Evolutionary conservation across 345 rosid species (phyloP).

Genomic region (Eucalyptus shirleyi): DNA sequence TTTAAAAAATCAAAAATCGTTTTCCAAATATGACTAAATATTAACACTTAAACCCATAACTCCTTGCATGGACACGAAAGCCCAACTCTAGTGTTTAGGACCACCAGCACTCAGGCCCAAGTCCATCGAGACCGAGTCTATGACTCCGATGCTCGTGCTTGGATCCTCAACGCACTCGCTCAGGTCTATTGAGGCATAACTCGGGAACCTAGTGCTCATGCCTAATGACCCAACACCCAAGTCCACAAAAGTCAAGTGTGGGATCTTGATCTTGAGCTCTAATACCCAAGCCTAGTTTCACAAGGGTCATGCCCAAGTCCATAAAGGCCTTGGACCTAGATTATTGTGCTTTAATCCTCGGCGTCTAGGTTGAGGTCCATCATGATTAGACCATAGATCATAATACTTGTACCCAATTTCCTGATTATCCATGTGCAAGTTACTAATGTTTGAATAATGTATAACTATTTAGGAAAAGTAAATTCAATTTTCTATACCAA

Average conservation of each 20-base stretch:
- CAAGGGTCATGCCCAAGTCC: not conserved
- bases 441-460: fast-evolving
- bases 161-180: fast-evolving
- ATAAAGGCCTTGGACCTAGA: not conserved
- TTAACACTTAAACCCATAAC: not conserved
- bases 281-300: not conserved
- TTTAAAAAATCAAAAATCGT: no score
- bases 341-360: not conserved
- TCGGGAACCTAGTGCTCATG: not conserved
- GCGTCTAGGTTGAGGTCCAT: not conserved
- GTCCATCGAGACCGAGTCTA: fast-evolving
- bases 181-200: not conserved
- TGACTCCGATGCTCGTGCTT: not conserved
- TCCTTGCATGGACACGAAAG: not conserved
- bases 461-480: no score
- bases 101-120: fast-evolving
- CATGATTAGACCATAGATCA: not conserved
- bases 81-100: not conserved
- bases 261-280: not conserved
- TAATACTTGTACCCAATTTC: not conserved
- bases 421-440: no score
- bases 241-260: not conserved
- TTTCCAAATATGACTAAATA: no score
- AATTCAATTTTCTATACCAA: not conserved
- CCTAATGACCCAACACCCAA: not conserved